Base-by-base conservation (phyloP, 1,284 basidiomycete species). In the Porogramme epimiltina region DNA sequence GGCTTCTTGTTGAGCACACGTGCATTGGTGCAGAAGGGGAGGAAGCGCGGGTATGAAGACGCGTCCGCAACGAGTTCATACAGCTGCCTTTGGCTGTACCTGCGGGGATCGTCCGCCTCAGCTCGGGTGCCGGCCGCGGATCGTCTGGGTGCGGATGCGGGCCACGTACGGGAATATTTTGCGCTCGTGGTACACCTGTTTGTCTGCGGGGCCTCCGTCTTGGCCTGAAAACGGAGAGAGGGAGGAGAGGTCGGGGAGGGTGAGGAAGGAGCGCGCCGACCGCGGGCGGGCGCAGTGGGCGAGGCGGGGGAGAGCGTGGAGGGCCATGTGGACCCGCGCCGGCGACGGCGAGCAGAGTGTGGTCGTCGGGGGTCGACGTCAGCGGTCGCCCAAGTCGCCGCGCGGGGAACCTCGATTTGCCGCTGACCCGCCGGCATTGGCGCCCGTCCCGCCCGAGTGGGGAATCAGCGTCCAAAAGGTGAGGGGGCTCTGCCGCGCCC, bases 41-140 rank as follows among this genome's bases (percentile, higher is more conserved):
- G 76, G 66, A 98, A 99, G 45, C 75, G 74, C 11, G 86, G 79
- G 70, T 98, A 99, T 4, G 91, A 88, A 8, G 81, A 82, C 19
- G 98, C 89, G 70, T 98, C 89, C 15, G 93, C 82, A 42, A 99
- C 92, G 51, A 98, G 73, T 4, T 82, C 74, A 71, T 95, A 98
- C 2, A 99, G 79, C 67, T 98, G 84, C 41, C 78, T 76, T 54
- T 78, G 82, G n/a, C 77, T 74, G 64, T 90, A 93, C 24, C 85
- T 91, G 67, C 8, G 25, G 20, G 39, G 4, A 69, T 68, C 36
- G 39, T 10, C 31, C 31, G 25, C 31, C 20, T 50, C 25, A 38
- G 46, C 31, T 34, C 38, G 19, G 36, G 28, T 25, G 34, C 48
- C 43, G n/a, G 25, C 40, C 24, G 47, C 38, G 39, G 33, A 44